These are phyloP conservation scores for Emergomyces pasteurianus DNA, from an alignment of 2,329 filamentous ascomycete species.

Conservation along the genomic window DNA sequence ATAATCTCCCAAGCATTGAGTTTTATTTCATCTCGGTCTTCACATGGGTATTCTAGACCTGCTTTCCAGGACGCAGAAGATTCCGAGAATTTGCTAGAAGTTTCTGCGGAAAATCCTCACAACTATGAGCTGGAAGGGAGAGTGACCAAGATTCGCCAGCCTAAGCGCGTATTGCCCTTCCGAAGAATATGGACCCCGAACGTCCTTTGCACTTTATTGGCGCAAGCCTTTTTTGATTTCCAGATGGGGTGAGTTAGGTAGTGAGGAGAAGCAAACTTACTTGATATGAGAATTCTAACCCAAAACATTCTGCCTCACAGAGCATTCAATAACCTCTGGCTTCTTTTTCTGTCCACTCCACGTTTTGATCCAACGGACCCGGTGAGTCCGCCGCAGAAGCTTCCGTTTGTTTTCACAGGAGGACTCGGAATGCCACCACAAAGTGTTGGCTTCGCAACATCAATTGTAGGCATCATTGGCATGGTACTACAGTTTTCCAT, in stretches of 20 bases:
- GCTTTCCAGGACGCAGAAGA: constrained; percentile 27
- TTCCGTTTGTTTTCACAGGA: constrained; percentile 52
- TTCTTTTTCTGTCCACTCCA: constrained; percentile 64
- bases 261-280: background rate
- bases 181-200: constrained; percentile 44
- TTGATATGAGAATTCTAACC: background rate
- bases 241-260: constrained; percentile 42
- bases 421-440: constrained; percentile 60
- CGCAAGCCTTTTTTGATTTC: constrained; percentile 59
- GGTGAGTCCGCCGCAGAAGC: constrained; percentile 28
- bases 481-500: constrained; percentile 59
- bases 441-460: constrained; percentile 62
- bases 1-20: constrained; percentile 18
- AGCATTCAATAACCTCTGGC: constrained; percentile 66
- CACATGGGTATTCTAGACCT: constrained; percentile 22
- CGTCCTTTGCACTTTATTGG: constrained; percentile 45
- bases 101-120: constrained; percentile 18
- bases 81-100: constrained; percentile 22
- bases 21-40: constrained; percentile 19
- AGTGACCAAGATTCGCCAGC: constrained; percentile 21
- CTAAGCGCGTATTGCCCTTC: constrained; percentile 36
- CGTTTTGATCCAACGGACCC: constrained; percentile 38
- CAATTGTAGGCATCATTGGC: constrained; percentile 61
- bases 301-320: constrained; percentile 22
- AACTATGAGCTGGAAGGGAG: constrained; percentile 29